Conservation (phyloP, 2,329 filamentous ascomycete genomes). For the Ophiostoma triangulosporum region DNA sequence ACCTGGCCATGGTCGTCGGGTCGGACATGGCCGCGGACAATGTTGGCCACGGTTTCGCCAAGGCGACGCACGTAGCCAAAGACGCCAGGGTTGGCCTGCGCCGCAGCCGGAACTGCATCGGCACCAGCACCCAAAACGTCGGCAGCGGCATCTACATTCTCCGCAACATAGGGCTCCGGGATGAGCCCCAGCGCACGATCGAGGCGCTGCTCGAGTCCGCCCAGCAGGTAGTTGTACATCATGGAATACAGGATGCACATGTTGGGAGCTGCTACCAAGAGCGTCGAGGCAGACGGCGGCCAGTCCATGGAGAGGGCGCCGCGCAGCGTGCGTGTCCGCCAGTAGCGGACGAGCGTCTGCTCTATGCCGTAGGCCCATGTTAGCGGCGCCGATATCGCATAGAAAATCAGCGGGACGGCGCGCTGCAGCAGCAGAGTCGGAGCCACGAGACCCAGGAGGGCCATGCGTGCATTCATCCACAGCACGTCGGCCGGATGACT, state of each 20-base stretch:
- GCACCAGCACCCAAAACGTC: neutral
- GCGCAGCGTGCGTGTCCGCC: conserved; percentile 13
- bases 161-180: neutral
- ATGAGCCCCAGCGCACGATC: conserved; percentile 27
- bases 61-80: neutral
- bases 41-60: neutral
- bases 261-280: conserved; percentile 35
- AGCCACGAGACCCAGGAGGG: conserved; percentile 30
- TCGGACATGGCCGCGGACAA: neutral
- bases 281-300: conserved; percentile 40
- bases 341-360: conserved; percentile 28
- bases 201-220: conserved; percentile 33
- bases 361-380: conserved; percentile 32
- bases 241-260: conserved; percentile 28
- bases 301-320: conserved; percentile 19
- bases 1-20: neutral
- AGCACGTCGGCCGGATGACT: conserved; percentile 10
- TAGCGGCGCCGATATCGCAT: conserved; percentile 28
- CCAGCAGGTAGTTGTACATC: conserved; percentile 33
- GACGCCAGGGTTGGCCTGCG: neutral
- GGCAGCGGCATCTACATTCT: neutral
- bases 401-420: conserved; percentile 29
- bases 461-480: conserved; percentile 14
- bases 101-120: neutral
- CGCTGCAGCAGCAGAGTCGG: conserved; percentile 32